Evolutionary conservation across 177 flowering plant species (phyloP).

Genomic region (Vitis hybrid): DNA sequence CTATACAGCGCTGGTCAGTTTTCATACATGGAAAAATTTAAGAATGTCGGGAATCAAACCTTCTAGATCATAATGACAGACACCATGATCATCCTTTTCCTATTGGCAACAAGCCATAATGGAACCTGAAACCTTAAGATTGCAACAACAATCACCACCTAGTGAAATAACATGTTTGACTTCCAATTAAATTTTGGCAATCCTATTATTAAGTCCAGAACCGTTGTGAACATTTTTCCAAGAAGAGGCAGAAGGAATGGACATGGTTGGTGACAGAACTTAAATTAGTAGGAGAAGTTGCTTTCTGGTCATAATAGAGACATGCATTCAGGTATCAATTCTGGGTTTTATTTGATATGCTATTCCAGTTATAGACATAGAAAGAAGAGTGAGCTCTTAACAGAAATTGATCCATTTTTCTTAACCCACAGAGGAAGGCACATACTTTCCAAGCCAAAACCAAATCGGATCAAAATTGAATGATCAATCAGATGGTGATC

Average conservation of each 20-base stretch:
- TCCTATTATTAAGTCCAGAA: not conserved
- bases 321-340: not conserved
- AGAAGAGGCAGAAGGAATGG: not conserved
- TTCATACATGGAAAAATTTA: constrained; percentile 1
- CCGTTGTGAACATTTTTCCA: not conserved
- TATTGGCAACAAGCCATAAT: constrained; percentile 7
- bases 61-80: not conserved
- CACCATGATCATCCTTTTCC: constrained; percentile 1
- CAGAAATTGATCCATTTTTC: not conserved
- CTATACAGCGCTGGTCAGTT: not conserved
- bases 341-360: not conserved
- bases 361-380: not conserved
- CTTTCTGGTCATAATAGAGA: constrained; percentile 1
- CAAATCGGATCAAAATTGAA: constrained; percentile 1
- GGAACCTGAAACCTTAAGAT: not conserved
- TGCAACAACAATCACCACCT: not conserved
- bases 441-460: not conserved
- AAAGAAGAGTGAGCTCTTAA: not conserved
- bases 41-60: constrained; percentile 17
- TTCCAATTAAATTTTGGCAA: not conserved
- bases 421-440: not conserved
- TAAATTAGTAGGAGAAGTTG: not conserved
- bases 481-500: constrained; percentile 3
- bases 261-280: not conserved
- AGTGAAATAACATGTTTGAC: not conserved